A percentile compares a stretch with the other conserved stretches of the same genome.
Evolutionary conservation across 495 filamentous ascomycete species (phyloP).

Genomic region (Alectoria sarmentosa): DNA sequence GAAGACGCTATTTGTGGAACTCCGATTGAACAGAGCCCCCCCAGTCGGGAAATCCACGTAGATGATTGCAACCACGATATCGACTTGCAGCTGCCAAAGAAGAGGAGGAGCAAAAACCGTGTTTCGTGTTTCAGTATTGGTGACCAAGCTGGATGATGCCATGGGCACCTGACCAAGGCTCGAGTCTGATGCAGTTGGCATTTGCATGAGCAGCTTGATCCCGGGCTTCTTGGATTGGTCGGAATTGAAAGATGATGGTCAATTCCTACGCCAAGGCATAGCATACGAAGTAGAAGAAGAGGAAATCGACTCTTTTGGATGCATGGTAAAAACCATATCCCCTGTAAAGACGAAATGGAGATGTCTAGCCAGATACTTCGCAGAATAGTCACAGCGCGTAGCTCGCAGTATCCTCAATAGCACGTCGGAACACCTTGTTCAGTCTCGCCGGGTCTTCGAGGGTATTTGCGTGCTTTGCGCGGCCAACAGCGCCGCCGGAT

Average conservation of each 20-base stretch:
- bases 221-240: slow-evolving; percentile 25
- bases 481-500: not conserved
- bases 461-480: not conserved
- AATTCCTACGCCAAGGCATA: slow-evolving; percentile 31
- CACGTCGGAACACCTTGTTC: slow-evolving; percentile 1
- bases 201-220: not conserved
- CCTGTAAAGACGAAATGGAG: slow-evolving; percentile 23
- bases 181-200: slow-evolving; percentile 12
- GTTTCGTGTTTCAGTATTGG: too few relatives aligned
- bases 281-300: slow-evolving; percentile 32
- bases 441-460: not conserved
- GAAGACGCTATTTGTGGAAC: not conserved
- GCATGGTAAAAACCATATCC: slow-evolving; percentile 31
- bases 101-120: slow-evolving; percentile 15
- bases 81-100: slow-evolving; percentile 23
- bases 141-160: slow-evolving; percentile 8
- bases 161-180: not conserved
- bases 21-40: not conserved
- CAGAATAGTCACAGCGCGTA: too few relatives aligned
- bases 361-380: not conserved
- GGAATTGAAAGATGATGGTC: slow-evolving; percentile 34
- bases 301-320: slow-evolving; percentile 37
- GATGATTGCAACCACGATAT: slow-evolving; percentile 14
- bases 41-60: slow-evolving; percentile 7
- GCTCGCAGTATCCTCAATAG: not conserved